These are phyloP conservation scores for Filobasidium wieringae DNA, from an alignment of 768 basidiomycete genomes.

Conservation along the genomic window DNA sequence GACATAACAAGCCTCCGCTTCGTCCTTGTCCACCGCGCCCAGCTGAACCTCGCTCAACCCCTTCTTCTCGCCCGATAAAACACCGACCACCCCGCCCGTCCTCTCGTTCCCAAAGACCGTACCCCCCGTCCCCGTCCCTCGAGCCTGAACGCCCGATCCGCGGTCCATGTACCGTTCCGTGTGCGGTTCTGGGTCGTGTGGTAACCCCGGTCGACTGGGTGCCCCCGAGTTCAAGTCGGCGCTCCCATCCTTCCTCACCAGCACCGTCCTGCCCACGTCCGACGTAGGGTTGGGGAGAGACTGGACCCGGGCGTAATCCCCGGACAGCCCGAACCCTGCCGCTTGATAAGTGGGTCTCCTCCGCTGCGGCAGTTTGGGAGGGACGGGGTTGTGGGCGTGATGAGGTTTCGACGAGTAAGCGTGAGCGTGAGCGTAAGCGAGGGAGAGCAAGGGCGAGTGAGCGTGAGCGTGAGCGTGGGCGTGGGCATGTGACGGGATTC, in stretches of 20 bases:
- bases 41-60: conserved; percentile 16
- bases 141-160: background rate
- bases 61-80: background rate
- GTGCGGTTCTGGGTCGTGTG: background rate
- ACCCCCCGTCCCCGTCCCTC: conserved; percentile 16
- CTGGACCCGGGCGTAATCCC: conserved; percentile 1
- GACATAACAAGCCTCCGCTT: conserved; percentile 38
- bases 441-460: background rate
- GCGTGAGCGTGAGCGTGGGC: background rate
- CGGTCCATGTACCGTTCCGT: too few relatives aligned
- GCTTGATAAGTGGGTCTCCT: conserved; percentile 25
- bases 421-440: background rate
- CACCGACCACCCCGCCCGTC: background rate
- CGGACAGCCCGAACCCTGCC: conserved; percentile 24
- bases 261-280: conserved; percentile 16
- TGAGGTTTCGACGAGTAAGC: background rate
- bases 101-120: conserved; percentile 4
- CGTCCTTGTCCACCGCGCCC: conserved; percentile 19
- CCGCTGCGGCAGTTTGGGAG: conserved; percentile 18
- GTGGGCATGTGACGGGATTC: too few relatives aligned
- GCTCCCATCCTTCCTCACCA: conserved; percentile 3
- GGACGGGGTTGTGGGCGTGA: background rate
- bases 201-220: background rate
- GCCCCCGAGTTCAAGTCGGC: conserved; percentile 11
- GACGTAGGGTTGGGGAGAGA: background rate